Percentiles rank a stretch among this genome's conserved stretches.
phyloP scores from a whole-genome alignment of 208 protist genomes.

The Trypanosoma melophagium region DNA sequence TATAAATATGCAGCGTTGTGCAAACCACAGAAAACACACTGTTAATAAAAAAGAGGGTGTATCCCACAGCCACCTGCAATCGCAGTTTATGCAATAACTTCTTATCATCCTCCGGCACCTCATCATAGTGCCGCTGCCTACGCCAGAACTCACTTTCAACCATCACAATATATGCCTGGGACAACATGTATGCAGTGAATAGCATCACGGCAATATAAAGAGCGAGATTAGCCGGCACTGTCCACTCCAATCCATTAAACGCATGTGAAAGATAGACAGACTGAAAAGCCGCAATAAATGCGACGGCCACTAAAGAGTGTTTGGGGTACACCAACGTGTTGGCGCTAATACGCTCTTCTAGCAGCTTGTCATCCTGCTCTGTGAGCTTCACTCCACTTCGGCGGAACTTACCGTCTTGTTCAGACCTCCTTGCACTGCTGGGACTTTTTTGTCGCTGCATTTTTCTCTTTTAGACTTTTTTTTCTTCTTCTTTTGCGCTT shows the following conservation, averaged over 20 bases:
- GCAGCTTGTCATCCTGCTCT: constrained; percentile 61
- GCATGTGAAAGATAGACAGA: constrained; percentile 85
- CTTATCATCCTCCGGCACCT: constrained; percentile 65
- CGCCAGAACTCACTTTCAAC: constrained; percentile 87
- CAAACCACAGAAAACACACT: constrained; percentile 74
- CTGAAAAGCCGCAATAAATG: constrained; percentile 73
- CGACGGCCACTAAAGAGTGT: constrained; percentile 56
- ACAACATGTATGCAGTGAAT: constrained; percentile 74
- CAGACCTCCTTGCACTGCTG: neutral
- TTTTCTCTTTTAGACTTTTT: neutral
- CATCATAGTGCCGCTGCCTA: constrained; percentile 84
- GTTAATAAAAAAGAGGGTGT: constrained; percentile 86
- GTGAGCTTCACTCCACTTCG: constrained; percentile 15
- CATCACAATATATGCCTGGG: constrained; percentile 86
- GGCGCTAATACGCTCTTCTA: constrained; percentile 82
- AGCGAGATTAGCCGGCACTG: constrained; percentile 40
- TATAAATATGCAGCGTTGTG: constrained; percentile 76
- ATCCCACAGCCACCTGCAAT: constrained; percentile 78
- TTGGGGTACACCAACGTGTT: constrained; percentile 85
- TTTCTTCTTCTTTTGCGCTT: neutral
- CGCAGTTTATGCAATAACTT: constrained; percentile 70
- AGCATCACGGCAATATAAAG: constrained; percentile 61
- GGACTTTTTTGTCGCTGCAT: neutral
- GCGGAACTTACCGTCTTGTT: too few relatives aligned
- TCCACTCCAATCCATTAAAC: constrained; percentile 78